Percentiles rank a stretch among this genome's conserved stretches.
Conservation (phyloP, 106 monocot genomes). For the Allium cepa region DNA sequence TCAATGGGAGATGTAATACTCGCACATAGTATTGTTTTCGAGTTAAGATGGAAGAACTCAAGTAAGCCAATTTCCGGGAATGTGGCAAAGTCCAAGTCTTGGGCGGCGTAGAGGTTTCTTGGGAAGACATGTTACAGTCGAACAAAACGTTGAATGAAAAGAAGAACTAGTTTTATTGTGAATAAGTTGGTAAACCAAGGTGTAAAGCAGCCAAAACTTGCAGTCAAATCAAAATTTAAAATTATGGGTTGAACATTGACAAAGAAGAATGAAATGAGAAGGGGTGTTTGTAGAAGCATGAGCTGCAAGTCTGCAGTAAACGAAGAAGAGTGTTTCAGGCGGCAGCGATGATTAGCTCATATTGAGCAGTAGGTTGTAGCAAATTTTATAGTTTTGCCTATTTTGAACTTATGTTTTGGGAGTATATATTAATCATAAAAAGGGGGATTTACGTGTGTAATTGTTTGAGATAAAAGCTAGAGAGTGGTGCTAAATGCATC, state of each 20-base stretch:
- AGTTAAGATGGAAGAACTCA: too few species aligned
- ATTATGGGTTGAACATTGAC: background rate
- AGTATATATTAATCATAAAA: too few species aligned
- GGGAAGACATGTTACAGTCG: background rate
- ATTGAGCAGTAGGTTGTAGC: too few species aligned
- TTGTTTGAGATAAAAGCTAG: too few species aligned
- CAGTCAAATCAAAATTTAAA: background rate
- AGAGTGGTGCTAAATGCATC: too few species aligned
- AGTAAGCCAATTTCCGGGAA: too few species aligned
- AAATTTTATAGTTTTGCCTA: too few species aligned
- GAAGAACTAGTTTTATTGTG: background rate
- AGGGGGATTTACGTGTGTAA: too few species aligned
- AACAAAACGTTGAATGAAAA: background rate
- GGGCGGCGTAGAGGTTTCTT: background rate
- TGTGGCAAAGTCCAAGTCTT: background rate
- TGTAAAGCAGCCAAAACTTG: background rate
- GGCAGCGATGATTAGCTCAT: background rate
- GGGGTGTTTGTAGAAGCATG: background rate
- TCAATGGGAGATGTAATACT: too few species aligned
- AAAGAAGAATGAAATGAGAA: background rate
- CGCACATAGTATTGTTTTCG: too few species aligned
- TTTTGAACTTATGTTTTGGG: too few species aligned
- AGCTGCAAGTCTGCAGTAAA: background rate
- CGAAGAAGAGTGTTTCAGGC: background rate
- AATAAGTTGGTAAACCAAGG: background rate